Evolutionary conservation across 2,329 filamentous ascomycete genomes (phyloP).

Genomic region (Balansia obtecta): DNA sequence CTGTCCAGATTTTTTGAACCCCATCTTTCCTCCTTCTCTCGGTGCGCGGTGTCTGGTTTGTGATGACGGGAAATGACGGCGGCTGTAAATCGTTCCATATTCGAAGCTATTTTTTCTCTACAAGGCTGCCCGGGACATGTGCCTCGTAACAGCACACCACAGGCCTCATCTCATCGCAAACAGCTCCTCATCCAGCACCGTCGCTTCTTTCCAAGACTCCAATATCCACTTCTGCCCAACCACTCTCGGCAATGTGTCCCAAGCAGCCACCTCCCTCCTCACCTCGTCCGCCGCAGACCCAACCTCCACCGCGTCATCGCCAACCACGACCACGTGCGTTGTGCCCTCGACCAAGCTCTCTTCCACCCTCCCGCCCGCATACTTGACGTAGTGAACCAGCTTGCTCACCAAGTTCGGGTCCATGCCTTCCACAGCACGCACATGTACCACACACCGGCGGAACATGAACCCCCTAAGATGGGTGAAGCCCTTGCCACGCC

Average conservation of each 20-base stretch:
- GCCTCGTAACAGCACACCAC: neutral
- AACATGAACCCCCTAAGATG: conserved; percentile 41
- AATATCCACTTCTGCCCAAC: conserved; percentile 63
- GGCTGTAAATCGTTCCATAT: no score
- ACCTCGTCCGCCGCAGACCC: conserved; percentile 29
- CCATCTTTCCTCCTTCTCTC: no score
- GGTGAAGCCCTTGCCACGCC: conserved; percentile 40
- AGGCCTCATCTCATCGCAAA: conserved; percentile 22
- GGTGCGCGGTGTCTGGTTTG: no score
- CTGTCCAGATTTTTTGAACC: no score
- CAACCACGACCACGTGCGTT: conserved; percentile 59
- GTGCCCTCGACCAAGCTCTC: conserved; percentile 36
- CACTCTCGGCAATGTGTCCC: conserved; percentile 49
- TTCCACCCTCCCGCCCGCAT: conserved; percentile 52
- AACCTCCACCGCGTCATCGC: conserved; percentile 25
- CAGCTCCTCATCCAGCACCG: conserved; percentile 66
- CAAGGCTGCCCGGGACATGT: neutral
- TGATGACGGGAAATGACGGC: no score
- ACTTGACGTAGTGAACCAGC: conserved; percentile 47
- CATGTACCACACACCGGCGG: conserved; percentile 28
- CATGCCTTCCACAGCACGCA: conserved; percentile 20
- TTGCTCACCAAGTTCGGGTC: conserved; percentile 24
- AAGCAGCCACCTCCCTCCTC: conserved; percentile 30
- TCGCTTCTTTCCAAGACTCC: conserved; percentile 68
- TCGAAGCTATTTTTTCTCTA: no score